Evolutionary conservation across 352 stramenopile species (phyloP).

Genomic region (Albugo laibachii): DNA sequence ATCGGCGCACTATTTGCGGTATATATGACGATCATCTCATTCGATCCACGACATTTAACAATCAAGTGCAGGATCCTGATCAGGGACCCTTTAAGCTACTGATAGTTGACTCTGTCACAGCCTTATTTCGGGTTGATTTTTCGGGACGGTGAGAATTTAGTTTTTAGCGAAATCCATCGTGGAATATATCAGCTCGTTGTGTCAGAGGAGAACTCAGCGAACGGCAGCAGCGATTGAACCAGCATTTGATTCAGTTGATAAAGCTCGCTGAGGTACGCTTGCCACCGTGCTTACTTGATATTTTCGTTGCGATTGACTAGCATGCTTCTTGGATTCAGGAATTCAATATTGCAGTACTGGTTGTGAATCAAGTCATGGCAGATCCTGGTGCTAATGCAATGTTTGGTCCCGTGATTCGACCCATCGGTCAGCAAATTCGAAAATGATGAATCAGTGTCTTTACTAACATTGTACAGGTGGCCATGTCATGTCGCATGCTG

Average conservation of each 20-base stretch:
- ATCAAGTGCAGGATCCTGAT: constrained; percentile 25
- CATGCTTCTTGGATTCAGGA: constrained; percentile 29
- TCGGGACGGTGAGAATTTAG: constrained; percentile 26
- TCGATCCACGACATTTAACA: constrained; percentile 6
- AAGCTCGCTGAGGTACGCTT: constrained; percentile 41
- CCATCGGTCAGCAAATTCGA: constrained; percentile 35
- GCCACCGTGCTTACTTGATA: neutral
- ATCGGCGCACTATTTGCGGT: constrained; percentile 51
- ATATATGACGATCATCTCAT: constrained; percentile 2
- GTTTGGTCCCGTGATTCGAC: constrained; percentile 71
- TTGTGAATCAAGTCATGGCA: constrained; percentile 85
- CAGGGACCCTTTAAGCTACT: constrained; percentile 56
- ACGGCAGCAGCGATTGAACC: constrained; percentile 80
- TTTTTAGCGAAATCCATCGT: neutral
- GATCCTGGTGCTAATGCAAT: constrained; percentile 68
- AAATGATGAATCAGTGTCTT: neutral
- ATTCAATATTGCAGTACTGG: constrained; percentile 85
- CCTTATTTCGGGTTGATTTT: constrained; percentile 81
- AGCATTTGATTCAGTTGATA: constrained; percentile 73
- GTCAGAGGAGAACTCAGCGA: constrained; percentile 28
- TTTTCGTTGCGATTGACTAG: neutral
- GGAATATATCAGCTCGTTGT: neutral
- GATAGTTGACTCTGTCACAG: constrained; percentile 84
- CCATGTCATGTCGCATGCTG: constrained; percentile 93
- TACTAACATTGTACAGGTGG: constrained; percentile 15